Percentiles rank a stretch among this genome's conserved stretches.
Conservation (phyloP, 345 rosid species). For the Aethionema arabicum region DNA sequence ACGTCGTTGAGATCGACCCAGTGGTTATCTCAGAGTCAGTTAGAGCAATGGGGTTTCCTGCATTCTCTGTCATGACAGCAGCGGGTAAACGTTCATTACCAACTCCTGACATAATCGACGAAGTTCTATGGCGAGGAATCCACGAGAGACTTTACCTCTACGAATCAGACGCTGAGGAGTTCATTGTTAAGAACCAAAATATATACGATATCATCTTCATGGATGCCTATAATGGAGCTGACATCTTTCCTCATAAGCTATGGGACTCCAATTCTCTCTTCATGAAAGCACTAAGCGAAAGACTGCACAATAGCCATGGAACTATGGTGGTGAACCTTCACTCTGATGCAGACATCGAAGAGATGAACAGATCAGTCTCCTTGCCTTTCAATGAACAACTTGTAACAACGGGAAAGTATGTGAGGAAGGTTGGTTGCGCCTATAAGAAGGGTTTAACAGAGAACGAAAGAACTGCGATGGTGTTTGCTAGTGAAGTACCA, state of each 20-base stretch:
- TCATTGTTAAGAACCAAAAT: conserved; percentile 43
- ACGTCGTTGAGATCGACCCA: conserved; percentile 83
- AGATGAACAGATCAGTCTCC: conserved; percentile 27
- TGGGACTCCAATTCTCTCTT: conserved; percentile 76
- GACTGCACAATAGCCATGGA: conserved; percentile 71
- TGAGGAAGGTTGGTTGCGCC: conserved; percentile 54
- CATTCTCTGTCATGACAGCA: conserved; percentile 54
- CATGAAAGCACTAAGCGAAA: conserved; percentile 52
- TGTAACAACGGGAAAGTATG: conserved; percentile 49
- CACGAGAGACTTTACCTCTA: conserved; percentile 79
- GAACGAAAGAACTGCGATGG: conserved; percentile 43
- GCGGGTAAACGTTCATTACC: conserved; percentile 46
- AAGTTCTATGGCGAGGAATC: conserved; percentile 76
- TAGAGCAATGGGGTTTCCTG: conserved; percentile 84
- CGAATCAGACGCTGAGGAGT: conserved; percentile 77
- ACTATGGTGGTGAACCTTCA: conserved; percentile 89
- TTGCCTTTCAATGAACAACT: conserved; percentile 26
- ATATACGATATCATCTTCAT: conserved; percentile 72
- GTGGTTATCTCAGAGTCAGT: conserved; percentile 76
- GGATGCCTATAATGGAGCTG: conserved; percentile 95
- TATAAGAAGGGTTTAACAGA: conserved; percentile 55
- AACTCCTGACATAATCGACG: conserved; percentile 47
- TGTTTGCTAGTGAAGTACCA: conserved; percentile 63
- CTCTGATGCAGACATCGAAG: conserved; percentile 48
- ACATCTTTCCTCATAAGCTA: conserved; percentile 74